phyloP scores from a whole-genome alignment of 495 filamentous ascomycete genomes.

The Neurospora sp. region DNA sequence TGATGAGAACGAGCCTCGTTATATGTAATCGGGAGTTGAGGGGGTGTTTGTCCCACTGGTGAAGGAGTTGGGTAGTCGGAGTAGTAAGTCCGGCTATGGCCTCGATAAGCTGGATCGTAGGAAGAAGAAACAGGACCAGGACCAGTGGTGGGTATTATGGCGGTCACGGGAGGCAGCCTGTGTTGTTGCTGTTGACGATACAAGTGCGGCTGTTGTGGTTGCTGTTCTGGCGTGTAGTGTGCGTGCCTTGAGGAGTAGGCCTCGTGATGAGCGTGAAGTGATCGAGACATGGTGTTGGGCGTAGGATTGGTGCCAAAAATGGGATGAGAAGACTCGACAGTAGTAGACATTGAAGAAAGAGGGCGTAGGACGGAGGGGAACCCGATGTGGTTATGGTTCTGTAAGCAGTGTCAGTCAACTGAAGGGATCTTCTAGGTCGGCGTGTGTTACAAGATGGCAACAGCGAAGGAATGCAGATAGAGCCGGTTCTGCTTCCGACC shows the following conservation, averaged over 20 bases:
- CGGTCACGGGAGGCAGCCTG: constrained; percentile 22
- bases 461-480: not conserved
- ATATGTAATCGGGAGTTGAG: constrained; percentile 23
- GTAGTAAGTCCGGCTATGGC: constrained; percentile 13
- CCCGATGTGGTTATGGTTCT: constrained; percentile 8
- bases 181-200: constrained; percentile 4
- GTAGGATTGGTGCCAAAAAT: constrained; percentile 33
- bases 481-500: constrained; percentile 8
- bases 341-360: constrained; percentile 27
- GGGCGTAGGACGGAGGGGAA: constrained; percentile 2
- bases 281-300: constrained; percentile 39
- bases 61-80: constrained; percentile 28
- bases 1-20: constrained; percentile 22
- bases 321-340: constrained; percentile 29
- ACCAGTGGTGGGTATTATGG: constrained; percentile 16
- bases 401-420: constrained; percentile 10
- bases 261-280: constrained; percentile 30
- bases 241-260: constrained; percentile 29
- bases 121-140: constrained; percentile 15
- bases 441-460: not conserved
- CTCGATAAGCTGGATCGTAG: constrained; percentile 19
- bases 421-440: constrained; percentile 2
- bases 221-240: constrained; percentile 31
- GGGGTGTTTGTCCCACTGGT: constrained; percentile 26
- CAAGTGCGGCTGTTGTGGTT: constrained; percentile 9